Percentiles rank a stretch among this genome's conserved stretches.
Conservation (phyloP, 2,329 filamentous ascomycete species). For the Fusarium humuli region DNA sequence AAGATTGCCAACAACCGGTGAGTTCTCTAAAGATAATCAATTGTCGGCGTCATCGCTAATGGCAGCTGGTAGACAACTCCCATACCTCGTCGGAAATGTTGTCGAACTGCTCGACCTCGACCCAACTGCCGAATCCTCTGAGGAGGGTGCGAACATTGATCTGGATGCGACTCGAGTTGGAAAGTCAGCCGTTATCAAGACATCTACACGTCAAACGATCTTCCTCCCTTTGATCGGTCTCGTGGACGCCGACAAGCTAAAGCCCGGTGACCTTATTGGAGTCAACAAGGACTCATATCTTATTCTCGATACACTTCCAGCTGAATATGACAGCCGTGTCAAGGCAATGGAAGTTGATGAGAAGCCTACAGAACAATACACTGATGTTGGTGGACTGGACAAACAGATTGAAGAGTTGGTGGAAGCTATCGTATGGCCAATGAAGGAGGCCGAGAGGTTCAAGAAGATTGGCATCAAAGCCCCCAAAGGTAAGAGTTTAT, state of each 20-base stretch:
- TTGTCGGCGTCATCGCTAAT: conserved; percentile 3
- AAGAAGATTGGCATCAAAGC: conserved; percentile 99
- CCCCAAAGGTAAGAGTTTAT: conserved; percentile 78
- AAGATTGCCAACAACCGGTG: conserved; percentile 99
- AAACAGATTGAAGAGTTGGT: conserved; percentile 99
- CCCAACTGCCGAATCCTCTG: conserved; percentile 92
- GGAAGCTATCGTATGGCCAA: conserved; percentile 98
- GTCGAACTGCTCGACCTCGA: conserved; percentile 97
- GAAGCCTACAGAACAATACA: conserved; percentile 99
- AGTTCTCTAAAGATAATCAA: conserved; percentile 40
- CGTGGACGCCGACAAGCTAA: conserved; percentile 93
- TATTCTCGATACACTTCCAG: conserved; percentile 93
- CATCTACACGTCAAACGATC: conserved; percentile 97
- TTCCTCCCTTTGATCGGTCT: conserved; percentile 97
- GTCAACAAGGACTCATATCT: conserved; percentile 99
- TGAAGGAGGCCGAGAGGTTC: conserved; percentile 99
- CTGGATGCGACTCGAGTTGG: conserved; percentile 95
- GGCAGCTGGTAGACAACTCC: conserved; percentile 79
- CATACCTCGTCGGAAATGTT: conserved; percentile 97
- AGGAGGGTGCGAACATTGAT: conserved; percentile 99
- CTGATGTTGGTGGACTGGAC: conserved; percentile 94
- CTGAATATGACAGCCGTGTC: conserved; percentile 97
- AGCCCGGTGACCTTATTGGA: conserved; percentile 95
- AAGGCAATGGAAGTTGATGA: conserved; percentile 99
- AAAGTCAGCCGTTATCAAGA: conserved; percentile 99